Evolutionary conservation across 257 asterid genomes (phyloP).

Genomic region (Solanum chiquidenum): DNA sequence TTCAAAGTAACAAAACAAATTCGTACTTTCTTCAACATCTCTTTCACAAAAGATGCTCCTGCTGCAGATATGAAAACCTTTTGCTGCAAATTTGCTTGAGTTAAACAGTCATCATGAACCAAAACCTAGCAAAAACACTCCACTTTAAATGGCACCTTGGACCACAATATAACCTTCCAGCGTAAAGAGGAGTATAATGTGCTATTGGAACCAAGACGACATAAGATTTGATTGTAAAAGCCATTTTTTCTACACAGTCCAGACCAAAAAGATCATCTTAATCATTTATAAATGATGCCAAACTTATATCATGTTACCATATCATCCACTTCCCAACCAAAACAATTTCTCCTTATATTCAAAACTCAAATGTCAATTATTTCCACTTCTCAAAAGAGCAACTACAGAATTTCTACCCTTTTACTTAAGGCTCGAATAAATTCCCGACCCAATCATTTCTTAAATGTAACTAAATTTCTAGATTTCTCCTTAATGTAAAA

Average conservation of each 20-base stretch:
- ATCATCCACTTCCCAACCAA: neutral
- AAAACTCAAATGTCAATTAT: neutral
- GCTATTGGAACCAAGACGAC: neutral
- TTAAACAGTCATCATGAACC: neutral
- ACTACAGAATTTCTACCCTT: neutral
- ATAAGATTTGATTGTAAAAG: neutral
- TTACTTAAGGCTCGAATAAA: neutral
- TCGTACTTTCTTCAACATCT: neutral
- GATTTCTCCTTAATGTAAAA: neutral
- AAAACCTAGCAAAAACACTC: neutral
- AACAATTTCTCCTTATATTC: neutral
- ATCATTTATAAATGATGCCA: neutral
- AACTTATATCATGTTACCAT: neutral
- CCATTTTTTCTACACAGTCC: neutral
- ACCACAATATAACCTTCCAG: neutral
- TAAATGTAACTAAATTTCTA: neutral
- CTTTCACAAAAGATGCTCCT: neutral
- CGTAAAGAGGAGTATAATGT: neutral
- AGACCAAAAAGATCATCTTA: neutral
- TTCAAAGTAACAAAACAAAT: neutral
- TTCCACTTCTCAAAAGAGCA: neutral
- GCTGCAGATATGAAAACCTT: neutral
- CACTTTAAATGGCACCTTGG: neutral
- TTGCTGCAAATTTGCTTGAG: neutral
- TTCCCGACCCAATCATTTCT: neutral